These are phyloP conservation scores for Chytridium lagenaria DNA, from an alignment of 371 early-diverging fungal genomes.

Conservation along the genomic window DNA sequence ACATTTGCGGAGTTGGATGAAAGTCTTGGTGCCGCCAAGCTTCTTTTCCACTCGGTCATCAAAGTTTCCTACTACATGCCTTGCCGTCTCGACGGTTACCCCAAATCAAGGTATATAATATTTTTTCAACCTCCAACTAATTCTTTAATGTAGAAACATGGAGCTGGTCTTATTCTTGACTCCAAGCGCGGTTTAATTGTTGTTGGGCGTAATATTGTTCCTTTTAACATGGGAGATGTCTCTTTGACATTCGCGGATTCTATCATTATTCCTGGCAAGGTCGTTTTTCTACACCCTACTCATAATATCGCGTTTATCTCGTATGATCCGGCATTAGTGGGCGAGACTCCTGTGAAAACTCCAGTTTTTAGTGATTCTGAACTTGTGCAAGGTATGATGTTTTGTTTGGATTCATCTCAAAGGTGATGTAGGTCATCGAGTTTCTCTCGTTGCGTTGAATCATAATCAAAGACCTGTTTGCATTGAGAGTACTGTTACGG, in stretches of 20 bases:
- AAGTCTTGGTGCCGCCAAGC: conserved; percentile 44
- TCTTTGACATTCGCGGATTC: conserved; percentile 75
- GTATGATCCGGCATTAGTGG: conserved; percentile 77
- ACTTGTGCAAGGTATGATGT: conserved; percentile 59
- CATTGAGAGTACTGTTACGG: conserved; percentile 76
- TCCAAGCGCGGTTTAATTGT: conserved; percentile 75
- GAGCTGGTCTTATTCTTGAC: conserved; percentile 83
- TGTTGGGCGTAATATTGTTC: conserved; percentile 83
- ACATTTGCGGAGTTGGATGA: conserved; percentile 53
- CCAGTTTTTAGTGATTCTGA: conserved; percentile 66
- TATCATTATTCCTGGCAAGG: conserved; percentile 52
- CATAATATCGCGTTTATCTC: conserved; percentile 78
- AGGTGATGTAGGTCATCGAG: conserved; percentile 36
- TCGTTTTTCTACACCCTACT: conserved; percentile 77
- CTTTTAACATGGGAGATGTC: conserved; percentile 75
- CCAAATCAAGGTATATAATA: conserved; percentile 40
- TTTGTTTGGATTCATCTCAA: not conserved
- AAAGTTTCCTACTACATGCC: conserved; percentile 52
- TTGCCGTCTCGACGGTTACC: conserved; percentile 50
- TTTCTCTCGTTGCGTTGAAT: conserved; percentile 72
- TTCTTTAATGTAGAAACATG: conserved; percentile 55
- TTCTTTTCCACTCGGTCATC: conserved; percentile 48
- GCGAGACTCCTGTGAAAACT: conserved; percentile 71
- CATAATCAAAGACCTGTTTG: conserved; percentile 79
- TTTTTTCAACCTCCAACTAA: not conserved